phyloP scores from a whole-genome alignment of 176 grass and related monocot genomes.

The Triticum aestivum region IWGSC_CS_RefSeq_v2.1 NC_057798.1:460287379-460287878 shows the following conservation, averaged over 20 bases:
- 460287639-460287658: not conserved
- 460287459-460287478: not conserved
- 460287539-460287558: too few species aligned
- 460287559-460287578: not conserved
- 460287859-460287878: conserved; percentile 75
- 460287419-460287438: conserved; percentile 85
- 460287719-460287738: conserved; percentile 2
- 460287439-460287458: conserved; percentile 68
- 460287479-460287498: not conserved
- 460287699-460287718: not conserved
- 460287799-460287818: conserved; percentile 86
- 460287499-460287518: not conserved
- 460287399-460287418: conserved; percentile 75
- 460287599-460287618: not conserved
- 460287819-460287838: conserved; percentile 80
- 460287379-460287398: conserved; percentile 71
- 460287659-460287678: not conserved
- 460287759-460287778: conserved; percentile 69
- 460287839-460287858: conserved; percentile 69
- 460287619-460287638: not conserved
- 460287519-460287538: not conserved
- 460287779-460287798: conserved; percentile 85
- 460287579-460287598: not conserved
- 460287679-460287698: not conserved
- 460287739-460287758: conserved; percentile 49